These are phyloP conservation scores for Talaromyces islandicus DNA, from an alignment of 2,329 filamentous ascomycete genomes.

Conservation along the genomic window DNA sequence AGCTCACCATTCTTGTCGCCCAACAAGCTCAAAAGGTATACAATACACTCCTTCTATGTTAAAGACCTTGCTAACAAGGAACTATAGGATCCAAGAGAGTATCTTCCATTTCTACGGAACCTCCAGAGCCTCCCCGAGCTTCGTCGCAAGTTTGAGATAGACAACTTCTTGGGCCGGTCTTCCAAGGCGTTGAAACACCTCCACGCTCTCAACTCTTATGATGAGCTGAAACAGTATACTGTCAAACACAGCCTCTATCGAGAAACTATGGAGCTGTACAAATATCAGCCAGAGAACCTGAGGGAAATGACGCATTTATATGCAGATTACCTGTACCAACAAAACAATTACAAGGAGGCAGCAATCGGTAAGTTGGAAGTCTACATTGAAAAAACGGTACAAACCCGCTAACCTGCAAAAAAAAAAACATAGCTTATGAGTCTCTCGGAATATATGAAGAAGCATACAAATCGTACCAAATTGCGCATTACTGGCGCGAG, in stretches of 20 bases:
- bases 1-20: slow-evolving; percentile 81
- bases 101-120: slow-evolving; percentile 86
- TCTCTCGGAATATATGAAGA: slow-evolving; percentile 68
- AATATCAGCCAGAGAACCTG: slow-evolving; percentile 67
- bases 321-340: slow-evolving; percentile 67
- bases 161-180: slow-evolving; percentile 74
- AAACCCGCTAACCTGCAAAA: neutral
- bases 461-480: slow-evolving; percentile 77
- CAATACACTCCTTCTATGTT: slow-evolving; percentile 9
- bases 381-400: neutral
- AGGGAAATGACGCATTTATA: slow-evolving; percentile 69
- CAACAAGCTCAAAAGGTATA: slow-evolving; percentile 81
- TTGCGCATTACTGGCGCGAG: slow-evolving; percentile 85
- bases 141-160: slow-evolving; percentile 75
- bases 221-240: slow-evolving; percentile 72
- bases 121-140: slow-evolving; percentile 68
- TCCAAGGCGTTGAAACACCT: slow-evolving; percentile 74
- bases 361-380: slow-evolving; percentile 51
- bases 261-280: slow-evolving; percentile 71
- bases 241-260: slow-evolving; percentile 75
- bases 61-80: neutral
- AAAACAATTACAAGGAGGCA: slow-evolving; percentile 76
- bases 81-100: slow-evolving; percentile 73
- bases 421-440: slow-evolving; percentile 61
- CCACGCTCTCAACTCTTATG: slow-evolving; percentile 65